A percentile compares a stretch with the other conserved stretches of the same genome.
Conservation (phyloP, 2,329 filamentous ascomycete genomes). For the Lomentospora prolificans region DNA sequence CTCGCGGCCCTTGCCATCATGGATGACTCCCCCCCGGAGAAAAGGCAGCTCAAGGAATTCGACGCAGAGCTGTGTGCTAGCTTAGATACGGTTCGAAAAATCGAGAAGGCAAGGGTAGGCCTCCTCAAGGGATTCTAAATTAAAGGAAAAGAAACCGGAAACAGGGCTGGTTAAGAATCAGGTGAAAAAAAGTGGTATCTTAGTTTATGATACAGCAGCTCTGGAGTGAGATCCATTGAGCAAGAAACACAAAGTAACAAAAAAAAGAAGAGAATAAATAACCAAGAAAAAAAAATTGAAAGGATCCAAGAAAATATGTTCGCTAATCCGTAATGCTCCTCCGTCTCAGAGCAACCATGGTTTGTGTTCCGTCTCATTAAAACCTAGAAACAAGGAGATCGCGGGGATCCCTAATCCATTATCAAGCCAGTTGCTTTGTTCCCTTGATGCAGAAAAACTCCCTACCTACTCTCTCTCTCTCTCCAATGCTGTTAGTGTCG, state of each 20-base stretch:
- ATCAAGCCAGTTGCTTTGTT: no score
- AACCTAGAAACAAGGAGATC: neutral
- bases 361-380: neutral
- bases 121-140: neutral
- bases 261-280: conserved; percentile 6
- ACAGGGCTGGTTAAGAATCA: neutral
- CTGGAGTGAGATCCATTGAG: neutral
- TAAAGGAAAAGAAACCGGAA: neutral
- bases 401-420: no score
- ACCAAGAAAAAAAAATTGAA: conserved; percentile 3
- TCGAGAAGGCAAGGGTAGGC: conserved; percentile 34
- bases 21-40: conserved; percentile 40
- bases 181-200: conserved; percentile 2
- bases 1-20: conserved; percentile 69
- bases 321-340: no score
- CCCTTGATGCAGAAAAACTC: no score
- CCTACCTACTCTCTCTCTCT: no score
- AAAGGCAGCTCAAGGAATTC: conserved; percentile 52
- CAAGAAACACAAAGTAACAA: neutral
- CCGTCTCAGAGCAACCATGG: neutral
- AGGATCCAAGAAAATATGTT: neutral
- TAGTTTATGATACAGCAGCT: conserved; percentile 1
- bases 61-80: conserved; percentile 73
- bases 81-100: conserved; percentile 40
- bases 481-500: no score